Evolutionary conservation across 2,329 filamentous ascomycete species (phyloP).

Genomic region (Cladosporium austrohemisphaericum): DNA sequence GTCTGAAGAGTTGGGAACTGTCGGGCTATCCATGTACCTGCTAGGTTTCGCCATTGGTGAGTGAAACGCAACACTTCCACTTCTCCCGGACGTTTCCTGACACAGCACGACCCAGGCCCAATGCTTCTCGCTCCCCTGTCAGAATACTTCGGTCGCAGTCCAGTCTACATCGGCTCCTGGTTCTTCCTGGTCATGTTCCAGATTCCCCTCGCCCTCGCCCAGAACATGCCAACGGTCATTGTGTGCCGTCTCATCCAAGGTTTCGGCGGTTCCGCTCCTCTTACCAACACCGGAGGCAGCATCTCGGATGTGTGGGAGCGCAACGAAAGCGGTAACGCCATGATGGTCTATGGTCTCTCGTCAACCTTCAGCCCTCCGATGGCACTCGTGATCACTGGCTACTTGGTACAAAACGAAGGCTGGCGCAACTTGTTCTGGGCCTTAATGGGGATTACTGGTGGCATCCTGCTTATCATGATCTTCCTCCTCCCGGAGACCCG

Average conservation of each 20-base stretch:
- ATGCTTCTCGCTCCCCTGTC: conserved; percentile 20
- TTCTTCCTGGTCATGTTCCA: conserved; percentile 43
- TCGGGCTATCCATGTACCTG: conserved; percentile 47
- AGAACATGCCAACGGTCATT: conserved; percentile 42
- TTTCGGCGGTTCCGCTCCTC: conserved; percentile 35
- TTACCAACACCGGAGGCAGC: conserved; percentile 40
- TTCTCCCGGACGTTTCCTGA: not conserved
- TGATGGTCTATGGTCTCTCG: conserved; percentile 37
- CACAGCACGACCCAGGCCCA: conserved; percentile 7
- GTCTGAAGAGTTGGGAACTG: conserved; percentile 39
- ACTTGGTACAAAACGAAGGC: conserved; percentile 26
- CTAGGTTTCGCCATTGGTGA: conserved; percentile 40
- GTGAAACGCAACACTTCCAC: not conserved
- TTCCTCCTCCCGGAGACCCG: conserved; percentile 30
- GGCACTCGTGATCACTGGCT: conserved; percentile 35
- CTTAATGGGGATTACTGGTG: conserved; percentile 26
- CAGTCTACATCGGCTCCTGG: conserved; percentile 32
- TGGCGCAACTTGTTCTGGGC: conserved; percentile 27
- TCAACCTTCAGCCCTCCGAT: conserved; percentile 36
- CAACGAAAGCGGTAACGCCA: conserved; percentile 43
- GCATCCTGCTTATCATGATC: conserved; percentile 24
- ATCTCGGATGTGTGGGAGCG: conserved; percentile 46
- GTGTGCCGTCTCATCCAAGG: conserved; percentile 40
- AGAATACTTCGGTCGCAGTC: conserved; percentile 21
- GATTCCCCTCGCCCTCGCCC: conserved; percentile 40